Evolutionary conservation across 2,329 filamentous ascomycete species (phyloP).

Genomic region (Fusarium sp.): DNA sequence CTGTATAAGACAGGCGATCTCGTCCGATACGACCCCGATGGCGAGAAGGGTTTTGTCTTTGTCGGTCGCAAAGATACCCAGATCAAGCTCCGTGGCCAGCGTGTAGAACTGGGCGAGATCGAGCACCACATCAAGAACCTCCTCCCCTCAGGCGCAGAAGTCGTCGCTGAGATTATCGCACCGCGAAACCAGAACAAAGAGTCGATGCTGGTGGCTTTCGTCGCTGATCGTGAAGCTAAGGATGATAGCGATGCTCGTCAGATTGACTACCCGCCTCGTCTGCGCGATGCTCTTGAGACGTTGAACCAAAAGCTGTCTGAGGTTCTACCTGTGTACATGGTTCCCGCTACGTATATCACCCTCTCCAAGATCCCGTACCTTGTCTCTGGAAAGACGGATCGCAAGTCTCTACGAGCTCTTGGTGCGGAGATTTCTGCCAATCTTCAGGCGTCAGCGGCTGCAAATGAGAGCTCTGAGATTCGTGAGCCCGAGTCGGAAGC

Average conservation of each 20-base stretch:
- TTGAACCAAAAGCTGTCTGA: constrained; percentile 42
- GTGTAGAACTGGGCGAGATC: constrained; percentile 71
- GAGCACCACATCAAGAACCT: constrained; percentile 61
- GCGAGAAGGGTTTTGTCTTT: constrained; percentile 67
- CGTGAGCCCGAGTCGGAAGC: constrained; percentile 37
- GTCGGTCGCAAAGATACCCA: constrained; percentile 76
- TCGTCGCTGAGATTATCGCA: constrained; percentile 63
- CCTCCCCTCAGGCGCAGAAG: constrained; percentile 57
- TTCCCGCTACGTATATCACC: constrained; percentile 41
- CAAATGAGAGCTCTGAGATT: constrained; percentile 12
- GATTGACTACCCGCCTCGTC: constrained; percentile 40
- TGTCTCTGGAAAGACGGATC: constrained; percentile 46
- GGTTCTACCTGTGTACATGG: constrained; percentile 45
- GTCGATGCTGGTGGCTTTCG: constrained; percentile 46
- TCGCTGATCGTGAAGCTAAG: constrained; percentile 41
- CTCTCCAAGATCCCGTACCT: constrained; percentile 45
- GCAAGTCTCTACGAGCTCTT: constrained; percentile 40
- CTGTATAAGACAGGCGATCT: constrained; percentile 73
- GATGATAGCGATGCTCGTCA: constrained; percentile 33
- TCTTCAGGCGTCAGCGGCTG: constrained; percentile 31
- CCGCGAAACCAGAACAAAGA: constrained; percentile 53
- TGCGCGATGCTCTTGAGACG: constrained; percentile 33
- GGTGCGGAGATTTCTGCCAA: constrained; percentile 40
- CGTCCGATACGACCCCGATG: constrained; percentile 66
- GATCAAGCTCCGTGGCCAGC: constrained; percentile 75